These are phyloP conservation scores for Nicotiana noctiflora DNA, from an alignment of 257 asterid species.

Conservation along the genomic window DNA sequence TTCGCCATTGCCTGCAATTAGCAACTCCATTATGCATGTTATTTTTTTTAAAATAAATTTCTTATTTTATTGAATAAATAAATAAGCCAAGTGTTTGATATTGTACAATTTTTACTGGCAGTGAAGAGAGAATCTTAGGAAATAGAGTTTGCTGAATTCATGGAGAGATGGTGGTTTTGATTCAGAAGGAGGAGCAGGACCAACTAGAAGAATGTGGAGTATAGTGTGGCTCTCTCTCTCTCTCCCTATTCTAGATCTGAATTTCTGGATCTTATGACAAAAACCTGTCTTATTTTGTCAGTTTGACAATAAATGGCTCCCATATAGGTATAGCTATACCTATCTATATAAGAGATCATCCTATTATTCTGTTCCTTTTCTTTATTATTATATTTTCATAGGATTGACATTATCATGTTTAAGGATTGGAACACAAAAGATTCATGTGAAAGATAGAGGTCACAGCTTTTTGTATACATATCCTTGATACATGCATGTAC, in stretches of 20 bases:
- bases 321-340: not conserved
- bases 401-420: slow-evolving; percentile 9
- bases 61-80: not conserved
- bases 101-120: not conserved
- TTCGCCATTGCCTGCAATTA: not conserved
- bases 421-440: slow-evolving; percentile 1
- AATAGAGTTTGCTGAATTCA: slow-evolving; percentile 17
- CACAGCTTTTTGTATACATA: not conserved
- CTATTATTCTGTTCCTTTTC: slow-evolving; percentile 2
- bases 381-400: not conserved
- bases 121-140: slow-evolving; percentile 12
- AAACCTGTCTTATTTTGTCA: not conserved
- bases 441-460: not conserved
- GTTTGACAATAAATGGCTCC: not conserved
- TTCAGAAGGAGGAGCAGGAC: not conserved
- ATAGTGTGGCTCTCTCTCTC: not conserved
- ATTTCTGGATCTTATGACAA: slow-evolving; percentile 7
- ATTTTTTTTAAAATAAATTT: not conserved
- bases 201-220: not conserved
- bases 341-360: not conserved
- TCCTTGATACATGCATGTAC: slow-evolving; percentile 2
- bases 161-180: slow-evolving; percentile 8
- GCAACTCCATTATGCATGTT: not conserved
- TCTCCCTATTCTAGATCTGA: slow-evolving; percentile 7
- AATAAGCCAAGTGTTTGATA: not conserved